Evolutionary conservation across 2,329 filamentous ascomycete genomes (phyloP), one percentile per base, ranked within the genome.

Genomic region (Periconia sp.): DNA sequence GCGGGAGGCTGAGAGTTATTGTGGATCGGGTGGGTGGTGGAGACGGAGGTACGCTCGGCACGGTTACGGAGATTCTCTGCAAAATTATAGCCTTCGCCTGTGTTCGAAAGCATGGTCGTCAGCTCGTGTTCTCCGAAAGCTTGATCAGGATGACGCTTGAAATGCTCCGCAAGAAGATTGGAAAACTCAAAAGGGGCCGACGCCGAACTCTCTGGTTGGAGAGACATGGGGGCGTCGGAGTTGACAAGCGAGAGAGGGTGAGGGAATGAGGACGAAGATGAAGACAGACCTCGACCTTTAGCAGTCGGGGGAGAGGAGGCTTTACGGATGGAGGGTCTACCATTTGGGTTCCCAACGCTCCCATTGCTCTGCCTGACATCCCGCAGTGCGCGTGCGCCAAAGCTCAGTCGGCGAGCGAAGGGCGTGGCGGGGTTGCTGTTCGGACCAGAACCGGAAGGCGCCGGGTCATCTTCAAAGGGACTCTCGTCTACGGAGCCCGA

Each of bases 41-140:
- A 80, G 33, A 79, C 79, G 32, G 83, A 76, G 30, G 68, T 67
- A 73, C 90, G 92, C 76, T 95, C 90, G 61, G 92, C 92, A 68
- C 92, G 88, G 64, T 86, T 87, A 72, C 91, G 89, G 79, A 96
- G 84, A 77, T 95, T 92, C 78, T 96, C 92, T 68, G 90, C 89
- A 88, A 92, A 96, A 75, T 95, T 95, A 81, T 95, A 96, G 71
- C 89, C 89, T 80, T 94, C 90, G 80, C 89, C 88, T 92, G 83
- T 74, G 73, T 79, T 81, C 76, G 73, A 72, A 63, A 71, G 75
- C 73, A 74, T 40, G 39, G 55, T 59, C 43, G 84, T 88, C 81
- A 88, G 85, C 84, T 81, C 76, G 71, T 71, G 78, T 74, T 84
- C 74, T 44, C 56, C 62, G 37, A 65, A 49, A 36, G 47, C 45